phyloP scores from a whole-genome alignment of 495 filamentous ascomycete genomes.

The Bathelium albidoporum region DNA sequence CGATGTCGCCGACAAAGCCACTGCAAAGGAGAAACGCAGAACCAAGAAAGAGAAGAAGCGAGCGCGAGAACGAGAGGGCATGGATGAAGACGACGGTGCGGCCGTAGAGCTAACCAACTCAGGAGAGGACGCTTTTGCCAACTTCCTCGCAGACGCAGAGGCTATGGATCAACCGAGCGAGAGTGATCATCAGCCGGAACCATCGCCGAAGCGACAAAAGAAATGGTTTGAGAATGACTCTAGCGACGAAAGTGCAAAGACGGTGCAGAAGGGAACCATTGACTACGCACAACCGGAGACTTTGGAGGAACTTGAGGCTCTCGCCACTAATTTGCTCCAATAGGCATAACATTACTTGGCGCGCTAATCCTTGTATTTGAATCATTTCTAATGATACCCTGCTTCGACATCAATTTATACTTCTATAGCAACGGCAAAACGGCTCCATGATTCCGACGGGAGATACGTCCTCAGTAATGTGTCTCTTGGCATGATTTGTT shows the following conservation, averaged over 20 bases:
- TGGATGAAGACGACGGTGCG: conserved; percentile 32
- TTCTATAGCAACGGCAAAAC: too few species aligned
- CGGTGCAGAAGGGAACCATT: conserved; percentile 37
- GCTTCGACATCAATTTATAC: not conserved
- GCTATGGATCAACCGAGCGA: conserved; percentile 30
- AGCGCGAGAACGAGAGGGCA: conserved; percentile 55
- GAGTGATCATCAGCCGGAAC: conserved; percentile 15
- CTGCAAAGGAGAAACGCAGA: conserved; percentile 65
- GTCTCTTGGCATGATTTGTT: too few species aligned
- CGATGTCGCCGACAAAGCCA: conserved; percentile 72
- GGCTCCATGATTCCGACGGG: too few species aligned
- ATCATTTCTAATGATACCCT: not conserved
- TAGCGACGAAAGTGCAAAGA: conserved; percentile 14
- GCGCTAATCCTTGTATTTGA: not conserved
- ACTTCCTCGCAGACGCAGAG: conserved; percentile 33
- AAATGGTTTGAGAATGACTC: conserved; percentile 37
- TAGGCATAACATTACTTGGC: not conserved
- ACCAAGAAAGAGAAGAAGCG: conserved; percentile 84
- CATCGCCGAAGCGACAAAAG: conserved; percentile 26
- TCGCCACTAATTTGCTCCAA: conserved; percentile 72
- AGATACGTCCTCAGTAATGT: too few species aligned
- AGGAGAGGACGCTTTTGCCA: conserved; percentile 23
- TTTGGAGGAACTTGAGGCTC: conserved; percentile 77
- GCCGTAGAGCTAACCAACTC: conserved; percentile 18
- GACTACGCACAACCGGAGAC: conserved; percentile 62